Evolutionary conservation across 2,329 filamentous ascomycete species (phyloP).

Genomic region (Hypoxylon sp.): DNA sequence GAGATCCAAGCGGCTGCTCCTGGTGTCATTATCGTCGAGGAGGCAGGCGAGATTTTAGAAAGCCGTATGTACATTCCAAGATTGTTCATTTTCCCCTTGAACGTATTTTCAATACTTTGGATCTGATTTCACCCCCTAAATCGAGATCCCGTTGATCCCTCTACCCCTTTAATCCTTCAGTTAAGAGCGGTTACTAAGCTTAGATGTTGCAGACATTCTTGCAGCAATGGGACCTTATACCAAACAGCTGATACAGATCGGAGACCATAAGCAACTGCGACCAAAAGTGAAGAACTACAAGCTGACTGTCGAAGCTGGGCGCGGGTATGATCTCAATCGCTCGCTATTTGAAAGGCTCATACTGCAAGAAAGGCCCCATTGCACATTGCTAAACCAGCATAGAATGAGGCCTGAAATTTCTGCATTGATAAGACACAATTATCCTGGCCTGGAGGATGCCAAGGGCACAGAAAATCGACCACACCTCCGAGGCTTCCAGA

Average conservation of each 20-base stretch:
- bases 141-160: not conserved
- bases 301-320: constrained; percentile 72
- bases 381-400: constrained; percentile 71
- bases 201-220: constrained; percentile 61
- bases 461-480: constrained; percentile 62
- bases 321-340: constrained; percentile 75
- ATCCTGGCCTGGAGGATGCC: constrained; percentile 71
- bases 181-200: constrained; percentile 12
- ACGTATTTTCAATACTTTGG: not conserved
- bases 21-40: constrained; percentile 75
- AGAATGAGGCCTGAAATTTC: constrained; percentile 79
- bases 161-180: not conserved
- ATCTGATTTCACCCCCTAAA: not conserved
- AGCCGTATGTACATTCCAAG: constrained; percentile 54
- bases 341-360: constrained; percentile 79
- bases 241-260: constrained; percentile 77
- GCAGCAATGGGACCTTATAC: constrained; percentile 68
- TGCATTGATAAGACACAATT: constrained; percentile 67
- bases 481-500: constrained; percentile 67
- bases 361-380: constrained; percentile 64
- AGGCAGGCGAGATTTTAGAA: constrained; percentile 81
- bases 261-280: constrained; percentile 79
- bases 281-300: constrained; percentile 74
- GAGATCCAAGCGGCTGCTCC: constrained; percentile 67
- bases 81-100: not conserved